Evolutionary conservation across 352 stramenopile species (phyloP).

Genomic region (Pythium scleroteichum): DNA sequence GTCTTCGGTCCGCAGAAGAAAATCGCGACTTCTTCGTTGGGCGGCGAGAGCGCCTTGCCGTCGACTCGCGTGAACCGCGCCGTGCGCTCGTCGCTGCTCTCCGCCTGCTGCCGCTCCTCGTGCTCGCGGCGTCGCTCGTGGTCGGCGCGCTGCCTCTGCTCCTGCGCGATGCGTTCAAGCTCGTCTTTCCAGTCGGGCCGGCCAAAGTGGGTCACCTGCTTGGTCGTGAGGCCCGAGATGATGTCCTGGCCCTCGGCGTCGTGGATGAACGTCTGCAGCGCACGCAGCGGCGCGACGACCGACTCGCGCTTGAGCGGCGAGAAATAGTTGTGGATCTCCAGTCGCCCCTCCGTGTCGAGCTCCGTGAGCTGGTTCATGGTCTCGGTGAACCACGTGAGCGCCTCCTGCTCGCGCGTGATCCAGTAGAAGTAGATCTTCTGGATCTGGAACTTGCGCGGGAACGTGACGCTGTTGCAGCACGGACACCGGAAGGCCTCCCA

Average conservation of each 20-base stretch:
- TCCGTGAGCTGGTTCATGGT: slow-evolving; percentile 82
- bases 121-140: neutral
- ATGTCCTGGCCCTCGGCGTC: slow-evolving; percentile 65
- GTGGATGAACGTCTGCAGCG: slow-evolving; percentile 79
- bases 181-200: slow-evolving; percentile 75
- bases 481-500: slow-evolving; percentile 60
- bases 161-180: slow-evolving; percentile 46
- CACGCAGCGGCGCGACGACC: slow-evolving; percentile 55
- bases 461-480: slow-evolving; percentile 51
- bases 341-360: slow-evolving; percentile 67
- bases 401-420: slow-evolving; percentile 70
- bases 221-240: slow-evolving; percentile 66
- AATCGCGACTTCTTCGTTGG: slow-evolving; percentile 62
- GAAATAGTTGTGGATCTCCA: slow-evolving; percentile 87
- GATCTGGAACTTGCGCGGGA: slow-evolving; percentile 67
- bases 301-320: slow-evolving; percentile 68
- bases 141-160: slow-evolving; percentile 4
- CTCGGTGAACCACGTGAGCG: slow-evolving; percentile 66
- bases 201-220: slow-evolving; percentile 77
- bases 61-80: neutral
- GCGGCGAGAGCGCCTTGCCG: too few species aligned
- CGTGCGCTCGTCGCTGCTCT: neutral
- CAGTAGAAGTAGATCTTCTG: slow-evolving; percentile 89
- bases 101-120: slow-evolving; percentile 3
- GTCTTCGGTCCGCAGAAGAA: slow-evolving; percentile 77